phyloP scores from a whole-genome alignment of 306 rosid species.

The Trifolium repens region DNA sequence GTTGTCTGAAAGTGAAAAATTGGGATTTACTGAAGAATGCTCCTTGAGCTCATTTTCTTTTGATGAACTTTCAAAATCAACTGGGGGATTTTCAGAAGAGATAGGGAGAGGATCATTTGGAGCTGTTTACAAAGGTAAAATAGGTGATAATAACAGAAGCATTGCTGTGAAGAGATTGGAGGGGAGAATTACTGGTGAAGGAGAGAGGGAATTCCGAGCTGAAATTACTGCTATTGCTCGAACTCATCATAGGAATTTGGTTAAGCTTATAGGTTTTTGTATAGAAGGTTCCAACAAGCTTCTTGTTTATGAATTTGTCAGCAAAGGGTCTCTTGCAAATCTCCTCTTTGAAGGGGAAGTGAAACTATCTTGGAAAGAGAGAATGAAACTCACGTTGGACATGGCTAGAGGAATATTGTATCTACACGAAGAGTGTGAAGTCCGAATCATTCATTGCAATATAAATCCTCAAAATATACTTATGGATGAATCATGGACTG shows the following conservation, averaged over 20 bases:
- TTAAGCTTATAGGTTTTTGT: conserved; percentile 52
- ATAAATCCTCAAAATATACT: conserved; percentile 52
- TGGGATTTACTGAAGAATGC: conserved; percentile 39
- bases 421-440: conserved; percentile 52
- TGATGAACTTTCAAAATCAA: conserved; percentile 39
- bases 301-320: conserved; percentile 46
- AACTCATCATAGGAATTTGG: conserved; percentile 53
- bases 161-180: conserved; percentile 48
- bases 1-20: conserved; percentile 28
- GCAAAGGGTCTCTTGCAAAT: conserved; percentile 54
- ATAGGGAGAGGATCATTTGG: conserved; percentile 50
- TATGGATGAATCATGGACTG: conserved; percentile 49
- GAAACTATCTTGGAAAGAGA: conserved; percentile 25
- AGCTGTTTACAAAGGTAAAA: conserved; percentile 41
- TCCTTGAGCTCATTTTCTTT: conserved; percentile 39
- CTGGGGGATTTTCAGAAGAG: conserved; percentile 41
- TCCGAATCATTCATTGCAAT: conserved; percentile 47
- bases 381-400: conserved; percentile 43
- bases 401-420: conserved; percentile 44
- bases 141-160: conserved; percentile 19
- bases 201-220: conserved; percentile 46
- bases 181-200: conserved; percentile 34
- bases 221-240: conserved; percentile 48
- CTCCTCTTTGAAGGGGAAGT: conserved; percentile 25
- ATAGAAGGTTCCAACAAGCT: conserved; percentile 47